Evolutionary conservation across 108 stramenopile genomes (phyloP).

Genomic region (Aureococcus anophagefferens): DNA sequence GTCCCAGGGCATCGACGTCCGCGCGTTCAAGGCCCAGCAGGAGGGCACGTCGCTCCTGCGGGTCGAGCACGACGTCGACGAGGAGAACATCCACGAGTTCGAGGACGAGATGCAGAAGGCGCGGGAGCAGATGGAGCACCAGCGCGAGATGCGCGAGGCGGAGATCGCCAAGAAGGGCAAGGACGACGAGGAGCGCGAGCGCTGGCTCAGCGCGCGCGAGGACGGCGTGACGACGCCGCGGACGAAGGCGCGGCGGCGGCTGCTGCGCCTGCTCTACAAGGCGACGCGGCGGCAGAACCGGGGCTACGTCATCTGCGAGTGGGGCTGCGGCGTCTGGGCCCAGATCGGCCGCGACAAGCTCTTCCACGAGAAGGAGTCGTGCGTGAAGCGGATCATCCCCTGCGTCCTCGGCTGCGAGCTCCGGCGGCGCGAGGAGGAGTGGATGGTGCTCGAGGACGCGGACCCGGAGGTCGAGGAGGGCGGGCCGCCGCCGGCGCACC

Average conservation of each 20-base stretch:
- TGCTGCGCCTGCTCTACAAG: constrained; percentile 6
- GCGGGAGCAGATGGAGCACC: too few relatives aligned
- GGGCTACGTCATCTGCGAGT: constrained; percentile 46
- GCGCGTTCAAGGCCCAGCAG: background rate
- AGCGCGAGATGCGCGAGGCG: background rate
- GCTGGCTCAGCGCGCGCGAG: constrained; percentile 4
- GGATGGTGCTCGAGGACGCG: background rate
- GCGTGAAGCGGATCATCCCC: constrained; percentile 35
- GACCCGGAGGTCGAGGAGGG: background rate
- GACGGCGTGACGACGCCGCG: constrained; percentile 19
- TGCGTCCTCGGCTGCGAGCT: constrained; percentile 37
- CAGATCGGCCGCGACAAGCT: constrained; percentile 31
- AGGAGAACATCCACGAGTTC: constrained; percentile 2
- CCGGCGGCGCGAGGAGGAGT: constrained; percentile 16
- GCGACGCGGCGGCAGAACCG: constrained; percentile 28
- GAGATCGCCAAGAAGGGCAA: background rate
- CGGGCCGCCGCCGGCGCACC: background rate
- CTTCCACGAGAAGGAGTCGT: constrained; percentile 30
- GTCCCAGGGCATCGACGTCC: background rate
- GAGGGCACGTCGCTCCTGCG: background rate
- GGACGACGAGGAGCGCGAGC: background rate
- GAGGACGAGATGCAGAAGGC: too few relatives aligned
- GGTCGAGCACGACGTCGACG: background rate
- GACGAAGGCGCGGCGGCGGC: constrained; percentile 4
- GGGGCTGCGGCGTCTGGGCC: constrained; percentile 47